Evolutionary conservation across 345 rosid genomes (phyloP), one percentile per base, ranked within the genome.

Genomic region (Cochlearia excelsa): DNA sequence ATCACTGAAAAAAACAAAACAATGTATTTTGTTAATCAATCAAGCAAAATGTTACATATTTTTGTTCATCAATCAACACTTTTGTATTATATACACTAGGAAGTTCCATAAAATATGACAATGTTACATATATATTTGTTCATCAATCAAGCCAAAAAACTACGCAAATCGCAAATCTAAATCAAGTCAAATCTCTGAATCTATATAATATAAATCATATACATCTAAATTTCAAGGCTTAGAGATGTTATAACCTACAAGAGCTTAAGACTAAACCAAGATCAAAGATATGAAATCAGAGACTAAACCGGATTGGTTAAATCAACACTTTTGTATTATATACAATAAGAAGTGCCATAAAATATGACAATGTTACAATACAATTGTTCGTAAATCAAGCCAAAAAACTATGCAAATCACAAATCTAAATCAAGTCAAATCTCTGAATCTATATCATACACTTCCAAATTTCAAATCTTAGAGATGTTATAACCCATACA

Each of bases 1-100:
- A 74, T 94, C 99, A 65, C 99, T 90, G 80, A 35, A 54, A 65
- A 40, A 66, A 38, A 69, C 52, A 63, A 16, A 16, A 16, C 23
- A 16, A 16, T 16, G 23, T 16, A 16, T 16, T 6, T 54, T 57
- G 30, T 44, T 44, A 39, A 58, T 23, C 53, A 35, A 34, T 35
- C 44, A 30, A 23, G 23, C 23, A 16, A 16, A 16, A 16, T 16
- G 23, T 16, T 16, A 16, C 23, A 16, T 16, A 16, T 16, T 16
- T 16, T 16, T 16, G 23, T 16, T 16, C 23, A 16, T 16, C 23
- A 16, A 16, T 16, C 23, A 16, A 16, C 23, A 16, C 23, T 16
- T 16, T 16, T 16, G 23, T 16, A 16, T 16, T 16, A 16, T 16
- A 16, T 16, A 16, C 23, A 16, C 23, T 16, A 16, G 23, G 23